Percentiles rank a stretch among this genome's conserved stretches.
These are phyloP conservation scores for Aspergillus sparsus DNA, from an alignment of 495 filamentous ascomycete genomes.

Conservation along the genomic window DNA sequence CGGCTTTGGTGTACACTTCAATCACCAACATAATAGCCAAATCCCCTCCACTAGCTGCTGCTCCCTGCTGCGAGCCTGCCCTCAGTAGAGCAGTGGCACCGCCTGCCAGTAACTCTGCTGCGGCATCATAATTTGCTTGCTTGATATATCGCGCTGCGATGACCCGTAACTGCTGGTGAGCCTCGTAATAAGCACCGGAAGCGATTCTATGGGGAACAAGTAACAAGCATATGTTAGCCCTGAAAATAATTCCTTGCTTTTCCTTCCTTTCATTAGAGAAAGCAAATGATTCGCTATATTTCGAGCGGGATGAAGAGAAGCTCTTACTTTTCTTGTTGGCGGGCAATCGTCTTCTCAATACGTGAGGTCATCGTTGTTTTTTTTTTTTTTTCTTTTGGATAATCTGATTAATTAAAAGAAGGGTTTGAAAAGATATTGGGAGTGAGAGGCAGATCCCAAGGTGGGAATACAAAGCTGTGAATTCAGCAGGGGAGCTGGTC, in stretches of 20 bases:
- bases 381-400: too few relatives aligned
- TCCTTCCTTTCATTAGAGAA: too few relatives aligned
- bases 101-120: constrained; percentile 80
- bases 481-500: neutral
- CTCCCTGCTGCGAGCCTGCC: constrained; percentile 74
- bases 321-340: constrained; percentile 66
- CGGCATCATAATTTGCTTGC: constrained; percentile 74
- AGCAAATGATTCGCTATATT: too few relatives aligned
- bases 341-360: constrained; percentile 72
- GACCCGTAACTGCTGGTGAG: constrained; percentile 93
- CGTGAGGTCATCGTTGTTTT: constrained; percentile 57
- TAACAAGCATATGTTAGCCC: constrained; percentile 8
- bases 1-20: constrained; percentile 84
- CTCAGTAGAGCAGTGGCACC: constrained; percentile 83
- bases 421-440: neutral
- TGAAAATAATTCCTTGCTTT: neutral
- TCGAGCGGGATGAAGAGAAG: neutral
- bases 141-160: constrained; percentile 92
- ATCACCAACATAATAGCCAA: constrained; percentile 79
- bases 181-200: constrained; percentile 94
- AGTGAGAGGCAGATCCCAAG: neutral
- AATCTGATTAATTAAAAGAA: neutral
- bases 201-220: constrained; percentile 63
- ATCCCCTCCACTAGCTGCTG: constrained; percentile 82
- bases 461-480: neutral